phyloP scores from a whole-genome alignment of 163 green algal genomes.

The Chloromonas sp. region DNA sequence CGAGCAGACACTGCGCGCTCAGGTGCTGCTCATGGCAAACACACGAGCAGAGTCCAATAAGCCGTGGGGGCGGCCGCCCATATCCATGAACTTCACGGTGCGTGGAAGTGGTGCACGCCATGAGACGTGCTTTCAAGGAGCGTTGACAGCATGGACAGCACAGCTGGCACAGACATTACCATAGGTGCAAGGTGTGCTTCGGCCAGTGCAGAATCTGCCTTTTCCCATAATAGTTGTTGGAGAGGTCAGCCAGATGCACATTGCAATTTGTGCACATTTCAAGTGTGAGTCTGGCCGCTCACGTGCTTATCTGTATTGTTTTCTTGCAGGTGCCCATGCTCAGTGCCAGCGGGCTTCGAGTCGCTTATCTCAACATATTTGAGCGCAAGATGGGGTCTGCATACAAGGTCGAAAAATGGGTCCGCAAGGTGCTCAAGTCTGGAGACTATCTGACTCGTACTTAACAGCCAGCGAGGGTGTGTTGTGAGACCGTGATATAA shows the following conservation, averaged over 20 bases:
- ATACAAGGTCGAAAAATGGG: constrained; percentile 86
- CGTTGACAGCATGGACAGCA: no score
- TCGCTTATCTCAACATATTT: constrained; percentile 92
- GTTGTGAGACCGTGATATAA: no score
- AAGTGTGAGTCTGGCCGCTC: no score
- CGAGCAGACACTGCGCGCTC: constrained; percentile 78
- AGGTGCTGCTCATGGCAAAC: constrained; percentile 85
- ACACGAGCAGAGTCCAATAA: constrained; percentile 78
- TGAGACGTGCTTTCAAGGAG: no score
- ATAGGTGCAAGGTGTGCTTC: no score
- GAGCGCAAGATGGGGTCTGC: constrained; percentile 73
- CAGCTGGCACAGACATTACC: no score
- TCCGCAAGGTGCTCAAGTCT: constrained; percentile 74
- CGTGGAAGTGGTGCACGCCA: no score
- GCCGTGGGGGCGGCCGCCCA: constrained; percentile 62
- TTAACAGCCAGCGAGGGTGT: constrained; percentile 6
- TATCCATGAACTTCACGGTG: constrained; percentile 66
- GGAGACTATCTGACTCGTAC: constrained; percentile 71
- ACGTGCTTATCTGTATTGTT: background rate
- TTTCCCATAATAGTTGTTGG: no score
- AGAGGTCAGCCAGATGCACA: no score
- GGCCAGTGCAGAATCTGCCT: no score
- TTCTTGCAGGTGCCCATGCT: constrained; percentile 84
- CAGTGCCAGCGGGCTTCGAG: constrained; percentile 73
- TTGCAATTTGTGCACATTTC: no score